Evolutionary conservation across 2,329 filamentous ascomycete genomes (phyloP), one percentile per base, ranked within the genome.

Genomic region (Verticillium dahliae): DNA sequence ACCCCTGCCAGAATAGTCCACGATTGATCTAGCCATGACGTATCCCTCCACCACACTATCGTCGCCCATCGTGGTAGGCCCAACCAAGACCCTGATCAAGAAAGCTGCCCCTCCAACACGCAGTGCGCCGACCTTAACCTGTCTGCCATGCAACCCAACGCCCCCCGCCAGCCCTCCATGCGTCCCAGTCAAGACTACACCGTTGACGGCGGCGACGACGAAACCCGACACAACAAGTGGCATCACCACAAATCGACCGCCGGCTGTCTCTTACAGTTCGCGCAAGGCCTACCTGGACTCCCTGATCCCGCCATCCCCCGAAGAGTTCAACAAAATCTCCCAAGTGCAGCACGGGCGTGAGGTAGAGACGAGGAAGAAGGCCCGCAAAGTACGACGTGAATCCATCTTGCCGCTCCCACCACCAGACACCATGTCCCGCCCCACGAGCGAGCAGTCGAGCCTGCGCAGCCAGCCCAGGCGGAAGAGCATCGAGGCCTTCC

Each of bases 241-340:
- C 57, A 58, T 58, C 27, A 9, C 57, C n/a, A 31, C 22, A 14
- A 35, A 27, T 27, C 27, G 22, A 31, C n/a, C 45, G 0, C n/a
- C 45, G 18, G 13, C 18, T 22, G 45, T 27, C 27, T 58, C 41
- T 4, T 58, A 60, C 60, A 60, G 59, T 22, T 70, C 68, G 41
- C 72, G 69, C 57, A 75, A 77, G 65, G 71, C 76, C 62, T 85
- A 85, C 68, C 75, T 85, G 72, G 80, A 82, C 61, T 80, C 80
- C 10, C 72, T 84, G 11, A 72, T 79, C 22, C 75, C 78, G 54
- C 81, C 82, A 2, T 79, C 80, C 1, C 66, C 65, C 34, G 72
- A 78, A 35, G 75, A 80, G 61, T 80, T 85, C 38, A 72, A 77
- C 63, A 76, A 76, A 62, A 83, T 87, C 57, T 73, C 76, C 38